These are phyloP conservation scores for Talaromyces funiculosus DNA, from an alignment of 2,329 filamentous ascomycete genomes.

Conservation along the genomic window DNA sequence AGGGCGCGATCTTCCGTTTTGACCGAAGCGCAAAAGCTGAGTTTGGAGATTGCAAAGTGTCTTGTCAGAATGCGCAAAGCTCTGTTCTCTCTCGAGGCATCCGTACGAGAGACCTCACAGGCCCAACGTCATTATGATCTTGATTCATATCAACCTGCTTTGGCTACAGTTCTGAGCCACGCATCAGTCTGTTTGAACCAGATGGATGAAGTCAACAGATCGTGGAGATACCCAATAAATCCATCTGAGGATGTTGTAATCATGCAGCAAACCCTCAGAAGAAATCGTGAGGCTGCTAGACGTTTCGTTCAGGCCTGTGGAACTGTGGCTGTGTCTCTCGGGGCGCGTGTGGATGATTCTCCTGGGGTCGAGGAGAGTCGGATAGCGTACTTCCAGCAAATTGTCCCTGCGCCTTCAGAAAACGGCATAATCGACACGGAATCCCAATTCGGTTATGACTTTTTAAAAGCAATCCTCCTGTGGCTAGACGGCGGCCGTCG, in stretches of 20 bases:
- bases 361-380: slow-evolving; percentile 34
- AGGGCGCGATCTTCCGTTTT: slow-evolving; percentile 43
- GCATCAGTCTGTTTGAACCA: slow-evolving; percentile 47
- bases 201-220: slow-evolving; percentile 51
- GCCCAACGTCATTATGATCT: slow-evolving; percentile 23
- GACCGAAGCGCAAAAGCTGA: slow-evolving; percentile 48
- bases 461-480: slow-evolving; percentile 57
- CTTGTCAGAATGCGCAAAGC: slow-evolving; percentile 51
- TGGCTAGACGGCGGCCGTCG: slow-evolving; percentile 57
- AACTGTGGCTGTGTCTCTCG: slow-evolving; percentile 52
- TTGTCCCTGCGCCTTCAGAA: slow-evolving; percentile 44
- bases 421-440: slow-evolving; percentile 33
- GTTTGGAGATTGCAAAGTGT: slow-evolving; percentile 52
- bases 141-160: slow-evolving; percentile 32
- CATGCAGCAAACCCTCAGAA: slow-evolving; percentile 52
- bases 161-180: slow-evolving; percentile 39
- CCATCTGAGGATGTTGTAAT: slow-evolving; percentile 49
- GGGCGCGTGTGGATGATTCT: slow-evolving; percentile 44
- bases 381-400: slow-evolving; percentile 42
- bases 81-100: slow-evolving; percentile 49
- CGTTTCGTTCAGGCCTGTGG: slow-evolving; percentile 60
- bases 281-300: slow-evolving; percentile 51
- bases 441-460: slow-evolving; percentile 59
- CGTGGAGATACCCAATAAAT: slow-evolving; percentile 57
- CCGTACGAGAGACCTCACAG: slow-evolving; percentile 27